A percentile compares a stretch with the other conserved stretches of the same genome.
These are phyloP conservation scores for Aspergillus udagawae DNA, from an alignment of 2,329 filamentous ascomycete genomes.

Conservation along the genomic window DNA sequence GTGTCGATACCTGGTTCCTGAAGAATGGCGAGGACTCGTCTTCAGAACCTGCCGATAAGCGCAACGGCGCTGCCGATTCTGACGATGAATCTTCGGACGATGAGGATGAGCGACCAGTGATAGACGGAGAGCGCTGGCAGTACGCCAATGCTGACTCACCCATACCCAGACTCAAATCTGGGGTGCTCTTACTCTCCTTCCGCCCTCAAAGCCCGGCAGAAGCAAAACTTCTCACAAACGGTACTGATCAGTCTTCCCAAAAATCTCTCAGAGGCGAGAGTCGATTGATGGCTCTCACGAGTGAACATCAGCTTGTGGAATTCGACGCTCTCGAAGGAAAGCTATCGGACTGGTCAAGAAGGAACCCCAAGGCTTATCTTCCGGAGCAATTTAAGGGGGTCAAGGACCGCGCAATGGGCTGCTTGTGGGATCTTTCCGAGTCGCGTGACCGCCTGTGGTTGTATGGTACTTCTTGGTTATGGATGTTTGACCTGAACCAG, in stretches of 20 bases:
- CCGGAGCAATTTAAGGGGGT: constrained; percentile 70
- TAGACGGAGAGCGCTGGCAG: constrained; percentile 67
- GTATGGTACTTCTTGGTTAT: constrained; percentile 80
- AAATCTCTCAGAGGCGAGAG: constrained; percentile 51
- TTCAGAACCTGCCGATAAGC: constrained; percentile 32
- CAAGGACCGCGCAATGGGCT: constrained; percentile 76
- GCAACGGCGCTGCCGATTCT: constrained; percentile 44
- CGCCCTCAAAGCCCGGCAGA: constrained; percentile 38
- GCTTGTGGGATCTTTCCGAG: constrained; percentile 69
- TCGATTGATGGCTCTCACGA: constrained; percentile 58
- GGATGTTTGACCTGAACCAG: constrained; percentile 81
- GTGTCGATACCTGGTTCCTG: constrained; percentile 81
- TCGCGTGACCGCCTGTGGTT: constrained; percentile 70
- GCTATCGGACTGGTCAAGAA: constrained; percentile 78
- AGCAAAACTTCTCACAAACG: constrained; percentile 39
- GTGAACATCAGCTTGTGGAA: constrained; percentile 66
- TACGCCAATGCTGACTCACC: constrained; percentile 66
- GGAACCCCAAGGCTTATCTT: constrained; percentile 72
- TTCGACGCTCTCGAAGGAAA: constrained; percentile 75
- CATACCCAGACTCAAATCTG: constrained; percentile 64
- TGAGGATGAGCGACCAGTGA: constrained; percentile 43
- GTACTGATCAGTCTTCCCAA: constrained; percentile 28
- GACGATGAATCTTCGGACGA: constrained; percentile 49
- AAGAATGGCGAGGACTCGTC: constrained; percentile 48
- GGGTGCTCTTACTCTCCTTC: constrained; percentile 67